Evolutionary conservation across 371 early-diverging fungal genomes (phyloP).

Genomic region (Haplosporangium sp.): DNA sequence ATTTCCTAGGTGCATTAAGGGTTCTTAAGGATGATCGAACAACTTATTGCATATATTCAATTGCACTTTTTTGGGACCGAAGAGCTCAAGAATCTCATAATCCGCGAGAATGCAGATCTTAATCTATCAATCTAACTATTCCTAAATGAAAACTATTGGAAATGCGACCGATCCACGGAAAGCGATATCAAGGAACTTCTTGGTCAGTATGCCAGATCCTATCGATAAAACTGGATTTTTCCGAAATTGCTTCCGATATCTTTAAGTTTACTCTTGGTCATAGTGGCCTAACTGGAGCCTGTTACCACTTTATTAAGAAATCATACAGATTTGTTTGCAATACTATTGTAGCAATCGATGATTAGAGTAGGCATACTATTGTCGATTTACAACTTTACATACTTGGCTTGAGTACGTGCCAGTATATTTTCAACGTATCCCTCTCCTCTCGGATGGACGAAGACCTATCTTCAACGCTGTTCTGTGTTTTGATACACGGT

Average conservation of each 20-base stretch:
- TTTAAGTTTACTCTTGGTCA: background rate
- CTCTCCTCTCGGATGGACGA: background rate
- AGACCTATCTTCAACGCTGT: background rate
- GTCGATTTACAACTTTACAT: background rate
- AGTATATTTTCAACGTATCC: background rate
- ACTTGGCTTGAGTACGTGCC: background rate
- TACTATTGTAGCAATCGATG: background rate
- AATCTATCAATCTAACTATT: background rate
- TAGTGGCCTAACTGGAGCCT: background rate
- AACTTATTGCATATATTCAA: background rate
- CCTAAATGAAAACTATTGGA: background rate
- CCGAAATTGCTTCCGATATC: background rate
- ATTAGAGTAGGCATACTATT: background rate
- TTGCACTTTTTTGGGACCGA: background rate
- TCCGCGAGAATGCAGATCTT: background rate
- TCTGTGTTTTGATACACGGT: background rate
- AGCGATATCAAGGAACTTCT: background rate
- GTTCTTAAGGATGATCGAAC: background rate
- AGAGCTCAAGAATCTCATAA: background rate
- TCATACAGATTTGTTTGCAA: background rate
- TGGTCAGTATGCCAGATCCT: background rate
- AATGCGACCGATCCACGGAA: background rate
- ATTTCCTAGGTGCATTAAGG: background rate
- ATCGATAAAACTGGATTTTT: background rate
- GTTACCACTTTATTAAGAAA: background rate